These are phyloP conservation scores for Breynia disticha DNA, from an alignment of 441 rosid genomes.

Conservation along the genomic window DNA sequence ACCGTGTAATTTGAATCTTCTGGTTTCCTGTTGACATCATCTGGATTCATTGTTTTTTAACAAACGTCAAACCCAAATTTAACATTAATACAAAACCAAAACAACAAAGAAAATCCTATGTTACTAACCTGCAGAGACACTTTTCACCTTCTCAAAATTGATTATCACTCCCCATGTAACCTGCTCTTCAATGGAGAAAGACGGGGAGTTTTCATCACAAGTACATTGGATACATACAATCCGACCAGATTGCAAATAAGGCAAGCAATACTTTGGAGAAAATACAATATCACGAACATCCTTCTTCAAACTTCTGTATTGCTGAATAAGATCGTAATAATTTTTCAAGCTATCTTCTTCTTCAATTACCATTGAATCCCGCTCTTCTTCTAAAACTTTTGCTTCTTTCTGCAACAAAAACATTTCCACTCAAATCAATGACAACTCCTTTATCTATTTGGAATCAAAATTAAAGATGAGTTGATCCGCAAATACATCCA, in stretches of 20 bases:
- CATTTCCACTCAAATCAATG: constrained; percentile 13
- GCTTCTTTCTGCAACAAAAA: constrained; percentile 61
- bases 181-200: constrained; percentile 60
- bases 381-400: constrained; percentile 71
- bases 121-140: constrained; percentile 41
- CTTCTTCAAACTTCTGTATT: constrained; percentile 64
- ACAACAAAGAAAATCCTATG: constrained; percentile 19
- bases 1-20: constrained; percentile 70
- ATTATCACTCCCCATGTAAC: constrained; percentile 82
- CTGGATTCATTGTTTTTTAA: constrained; percentile 31
- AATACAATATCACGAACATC: constrained; percentile 69
- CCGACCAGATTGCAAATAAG: constrained; percentile 80
- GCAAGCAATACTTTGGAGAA: constrained; percentile 80
- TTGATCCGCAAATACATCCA: not conserved
- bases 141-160: constrained; percentile 65
- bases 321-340: constrained; percentile 72
- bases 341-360: constrained; percentile 85
- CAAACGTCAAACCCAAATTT: constrained; percentile 6
- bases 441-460: not conserved
- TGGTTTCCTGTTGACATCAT: constrained; percentile 59
- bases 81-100: constrained; percentile 4
- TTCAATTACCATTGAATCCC: constrained; percentile 78
- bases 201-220: constrained; percentile 37
- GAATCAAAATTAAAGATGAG: not conserved
- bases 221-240: constrained; percentile 54